A percentile compares a stretch with the other conserved stretches of the same genome.
Evolutionary conservation across 148 eudicot species (phyloP).

Genomic region (Chenopodium quinoa): DNA sequence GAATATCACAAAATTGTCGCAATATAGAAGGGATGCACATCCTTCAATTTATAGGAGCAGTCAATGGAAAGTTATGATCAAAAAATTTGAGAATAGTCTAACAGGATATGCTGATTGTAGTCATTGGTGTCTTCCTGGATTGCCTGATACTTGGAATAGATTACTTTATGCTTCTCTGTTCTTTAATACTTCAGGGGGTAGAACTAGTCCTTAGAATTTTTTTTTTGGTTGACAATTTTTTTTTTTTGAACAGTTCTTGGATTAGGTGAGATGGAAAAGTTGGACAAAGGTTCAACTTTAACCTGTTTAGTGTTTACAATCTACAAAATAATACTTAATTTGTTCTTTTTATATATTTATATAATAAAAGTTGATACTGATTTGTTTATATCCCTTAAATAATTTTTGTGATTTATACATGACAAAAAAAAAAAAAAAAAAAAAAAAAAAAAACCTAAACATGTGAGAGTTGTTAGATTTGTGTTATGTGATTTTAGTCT

Average conservation of each 20-base stretch:
- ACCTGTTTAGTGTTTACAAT: too few relatives aligned
- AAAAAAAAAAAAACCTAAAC: too few relatives aligned
- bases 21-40: slow-evolving; percentile 53
- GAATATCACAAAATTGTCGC: slow-evolving; percentile 46
- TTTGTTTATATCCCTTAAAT: too few relatives aligned
- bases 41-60: slow-evolving; percentile 33
- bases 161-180: slow-evolving; percentile 40
- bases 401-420: too few relatives aligned
- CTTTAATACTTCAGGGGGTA: slow-evolving; percentile 4
- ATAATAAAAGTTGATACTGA: too few relatives aligned
- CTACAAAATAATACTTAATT: too few relatives aligned
- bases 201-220: not conserved
- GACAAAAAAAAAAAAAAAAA: too few relatives aligned
- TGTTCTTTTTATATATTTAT: too few relatives aligned
- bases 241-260: not conserved
- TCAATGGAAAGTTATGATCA: slow-evolving; percentile 24
- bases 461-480: too few relatives aligned
- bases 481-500: too few relatives aligned
- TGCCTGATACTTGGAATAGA: slow-evolving; percentile 56
- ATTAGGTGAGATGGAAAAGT: not conserved
- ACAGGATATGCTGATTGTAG: slow-evolving; percentile 40
- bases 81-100: slow-evolving; percentile 8
- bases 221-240: not conserved
- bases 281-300: not conserved
- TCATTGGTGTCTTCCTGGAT: slow-evolving; percentile 59